Base-by-base conservation (phyloP, 805 yeast genomes). In the Maudiozyma bulderi region DNA sequence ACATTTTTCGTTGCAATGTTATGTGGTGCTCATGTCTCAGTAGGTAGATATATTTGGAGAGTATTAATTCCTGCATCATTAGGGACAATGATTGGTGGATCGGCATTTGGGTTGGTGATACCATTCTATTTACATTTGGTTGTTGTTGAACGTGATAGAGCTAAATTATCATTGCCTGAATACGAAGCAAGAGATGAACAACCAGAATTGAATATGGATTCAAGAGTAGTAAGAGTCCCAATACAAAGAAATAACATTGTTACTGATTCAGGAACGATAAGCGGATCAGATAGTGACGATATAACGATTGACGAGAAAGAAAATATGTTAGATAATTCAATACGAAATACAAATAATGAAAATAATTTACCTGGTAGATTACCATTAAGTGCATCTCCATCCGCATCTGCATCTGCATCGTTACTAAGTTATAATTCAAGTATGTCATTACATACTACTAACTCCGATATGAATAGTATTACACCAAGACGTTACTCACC, bases 41-140 rank as follows among this genome's bases (percentile, higher is more conserved):
- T 84, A 37, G 85, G 81, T 0, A 64, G 67, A 8, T 82, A 80
- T 50, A 78, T 83, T 9, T 86, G 93, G 95, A 85, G 80, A 60
- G 66, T 82, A 0, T 68, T 85, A 56, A 66, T 86, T 8, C 86
- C 95, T 0, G 87, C 82, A 0, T 73, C 81, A 0, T 55, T 86
- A 11, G 95, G 95, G 0, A 86, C 86, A 60, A 76, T 82, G 1
- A 72, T 86, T 32, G 95, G 95, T n/a, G 95, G 95, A 0, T 60
- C 75, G 0, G 70, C 77, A 32, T 86, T 86, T 61, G 82, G 82
- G 5, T 56, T 81, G 3, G 70, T 76, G 0, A 65, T 84, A 9
- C 88, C 93, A 8, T 86, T 80, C 76, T 86, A 84, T 57, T 69
- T 83, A 52, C 95, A 86, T 60, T 58, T 86, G 45, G 73, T 77